Evolutionary conservation across 176 grass and related monocot species (phyloP), one percentile per base, ranked within the genome.

Genomic region (Lolium multiflorum): DNA sequence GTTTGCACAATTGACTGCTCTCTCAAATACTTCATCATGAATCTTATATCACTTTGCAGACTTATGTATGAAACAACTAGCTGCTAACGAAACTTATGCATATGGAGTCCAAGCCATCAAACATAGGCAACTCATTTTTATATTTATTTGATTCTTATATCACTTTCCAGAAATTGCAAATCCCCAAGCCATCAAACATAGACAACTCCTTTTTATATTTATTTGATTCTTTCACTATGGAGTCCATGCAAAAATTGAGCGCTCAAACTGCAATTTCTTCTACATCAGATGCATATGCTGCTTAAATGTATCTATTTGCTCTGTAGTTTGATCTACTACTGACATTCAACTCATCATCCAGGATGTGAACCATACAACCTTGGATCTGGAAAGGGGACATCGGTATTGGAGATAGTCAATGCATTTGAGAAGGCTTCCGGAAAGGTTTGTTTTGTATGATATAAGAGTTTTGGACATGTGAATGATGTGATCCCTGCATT

Each of bases 361-460:
- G 97, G 97, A 68, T 99, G 97, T 78, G 92, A 96, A 89, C 92
- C 87, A 39, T 99, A 94, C 44, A 99, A 99, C 71, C 88, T 99
- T 64, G 97, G 97, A 78, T 90, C 92, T 20, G 97, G 97, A 87
- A 96, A 94, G 61, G 97, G 94, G 49, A 99, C 97, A 47, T 94
- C 97, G 25, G 97, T 99, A n/a, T 78, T 99, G 84, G 94, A 99
- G 87, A 99, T 99, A 84, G 94, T 99, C 59, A 85, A 84, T 89
- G 94, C 94, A 88, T 99, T 99, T 78, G 97, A 96, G 86, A 96
- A 93, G 85, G 92, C 89, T 91, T 96, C 90, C 65, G 97, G 92
- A 80, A 96, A 99, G 94, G 97, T 98, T 77, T 81, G n/a, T 11
- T 16, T 84, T 39, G 15, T 76, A 62, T 37, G 16, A 71, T 85